phyloP scores from a whole-genome alignment of 2,329 filamentous ascomycete genomes.

The Cytospora piceae region DNA sequence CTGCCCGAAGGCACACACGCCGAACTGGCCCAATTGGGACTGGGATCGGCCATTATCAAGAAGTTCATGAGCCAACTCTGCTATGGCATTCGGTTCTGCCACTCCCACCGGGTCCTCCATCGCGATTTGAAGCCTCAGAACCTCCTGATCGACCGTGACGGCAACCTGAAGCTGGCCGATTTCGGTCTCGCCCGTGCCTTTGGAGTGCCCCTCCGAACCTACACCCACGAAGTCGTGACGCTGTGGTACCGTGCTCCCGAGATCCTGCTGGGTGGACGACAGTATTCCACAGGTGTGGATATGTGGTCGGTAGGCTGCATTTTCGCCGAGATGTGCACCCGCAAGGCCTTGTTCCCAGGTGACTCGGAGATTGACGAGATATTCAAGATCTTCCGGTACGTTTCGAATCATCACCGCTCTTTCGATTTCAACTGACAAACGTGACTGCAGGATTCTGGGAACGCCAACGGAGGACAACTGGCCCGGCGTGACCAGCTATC shows the following conservation, averaged over 20 bases:
- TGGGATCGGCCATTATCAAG: conserved; percentile 82
- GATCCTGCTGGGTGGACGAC: conserved; percentile 82
- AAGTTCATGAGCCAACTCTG: conserved; percentile 89
- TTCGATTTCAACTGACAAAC: conserved; percentile 31
- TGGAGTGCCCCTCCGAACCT: conserved; percentile 83
- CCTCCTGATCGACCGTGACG: conserved; percentile 80
- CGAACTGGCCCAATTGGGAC: conserved; percentile 66
- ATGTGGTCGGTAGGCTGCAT: conserved; percentile 94
- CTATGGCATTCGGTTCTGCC: conserved; percentile 80
- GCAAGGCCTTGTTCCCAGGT: conserved; percentile 85
- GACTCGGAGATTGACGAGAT: conserved; percentile 93
- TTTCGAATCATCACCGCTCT: conserved; percentile 13
- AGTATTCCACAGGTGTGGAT: conserved; percentile 91
- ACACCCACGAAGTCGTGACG: conserved; percentile 90
- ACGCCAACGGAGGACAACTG: conserved; percentile 79
- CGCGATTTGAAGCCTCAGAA: conserved; percentile 88
- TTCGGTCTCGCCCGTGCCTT: conserved; percentile 88
- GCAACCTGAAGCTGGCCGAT: conserved; percentile 84
- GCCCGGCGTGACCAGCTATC: conserved; percentile 86
- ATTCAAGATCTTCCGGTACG: conserved; percentile 88
- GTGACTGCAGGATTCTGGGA: conserved; percentile 64
- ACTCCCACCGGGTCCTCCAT: conserved; percentile 81
- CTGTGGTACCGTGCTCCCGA: conserved; percentile 88
- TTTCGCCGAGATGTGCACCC: conserved; percentile 91
- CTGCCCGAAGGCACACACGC: conserved; percentile 73